Base-by-base conservation (phyloP, 805 yeast species). In the Cephaloascus fragrans region DNA sequence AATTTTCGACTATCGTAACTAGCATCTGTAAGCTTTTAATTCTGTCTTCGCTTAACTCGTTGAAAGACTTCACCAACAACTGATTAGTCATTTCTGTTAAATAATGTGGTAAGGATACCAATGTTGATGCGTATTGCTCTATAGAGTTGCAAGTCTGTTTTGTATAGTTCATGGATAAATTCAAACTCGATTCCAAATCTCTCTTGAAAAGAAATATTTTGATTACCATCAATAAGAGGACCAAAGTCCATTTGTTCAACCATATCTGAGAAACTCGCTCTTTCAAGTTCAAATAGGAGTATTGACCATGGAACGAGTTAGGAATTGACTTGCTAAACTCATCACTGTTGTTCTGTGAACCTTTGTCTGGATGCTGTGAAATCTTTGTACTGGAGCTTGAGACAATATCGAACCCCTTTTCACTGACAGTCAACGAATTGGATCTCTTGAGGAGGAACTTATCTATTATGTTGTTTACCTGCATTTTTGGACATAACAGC, bases 181-280 rank as follows among this genome's bases (percentile, higher is more conserved):
- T 46, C 2, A 84, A 47, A 0, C 75, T 64, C 8, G 61, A 42
- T 12, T 52, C 37, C 1, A 86, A 48, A 0, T 82, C 63, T 3
- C 45, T 52, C 16, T 69, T 61, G 48, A 88, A 83, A 1, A 88
- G 52, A 3, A 65, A 47, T 2, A 89, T 48, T 49, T 87, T 87
- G 3, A 84, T 44, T 1, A 78, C 59, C 8, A 82, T 62, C 2
- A 90, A 53, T 0, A 75, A 46, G 12, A 80, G 41, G 2, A 75
- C 50, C 1, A 88, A 42, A 1, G 94, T 71, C 50, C 73, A 75
- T 41, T 76, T 71, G 51, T 86, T 83, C 17, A 84, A 50, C 76
- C 83, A 77, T 6, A 73, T 55, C 49, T 84, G 93, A 3, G 84
- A 69, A 4, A 82, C 46, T 36, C 73, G 53, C 42, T 81, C 88